A percentile compares a stretch with the other conserved stretches of the same genome.
phyloP scores from a whole-genome alignment of 129 eudicot genomes.

The Pittosporum tobira region DNA sequence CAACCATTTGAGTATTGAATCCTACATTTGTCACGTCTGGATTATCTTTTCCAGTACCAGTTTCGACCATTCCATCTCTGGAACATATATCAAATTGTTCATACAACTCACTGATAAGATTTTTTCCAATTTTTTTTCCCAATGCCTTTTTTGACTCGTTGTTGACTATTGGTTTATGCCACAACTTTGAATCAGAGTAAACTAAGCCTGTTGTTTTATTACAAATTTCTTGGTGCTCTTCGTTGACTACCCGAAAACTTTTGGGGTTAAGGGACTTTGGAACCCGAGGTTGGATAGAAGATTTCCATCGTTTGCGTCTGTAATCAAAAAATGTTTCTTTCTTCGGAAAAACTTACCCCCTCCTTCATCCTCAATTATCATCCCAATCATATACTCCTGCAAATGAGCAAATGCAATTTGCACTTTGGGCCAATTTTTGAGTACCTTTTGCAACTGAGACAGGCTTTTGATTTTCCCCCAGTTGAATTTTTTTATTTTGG shows the following conservation, averaged over 20 bases:
- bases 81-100: slow-evolving; percentile 24
- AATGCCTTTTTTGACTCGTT: slow-evolving; percentile 14
- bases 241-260: slow-evolving; percentile 9
- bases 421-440: slow-evolving; percentile 49
- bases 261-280: slow-evolving; percentile 12
- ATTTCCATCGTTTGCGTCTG: slow-evolving; percentile 19
- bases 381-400: slow-evolving; percentile 69
- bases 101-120: slow-evolving; percentile 30
- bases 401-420: slow-evolving; percentile 22
- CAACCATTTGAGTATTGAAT: slow-evolving; percentile 83
- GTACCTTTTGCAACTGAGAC: slow-evolving; percentile 59
- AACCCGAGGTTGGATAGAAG: slow-evolving; percentile 23
- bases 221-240: slow-evolving; percentile 9
- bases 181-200: slow-evolving; percentile 44
- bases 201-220: no score
- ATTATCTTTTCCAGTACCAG: slow-evolving; percentile 14
- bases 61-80: slow-evolving; percentile 15
- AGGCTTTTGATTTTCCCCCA: slow-evolving; percentile 39
- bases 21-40: slow-evolving; percentile 31
- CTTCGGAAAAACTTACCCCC: slow-evolving; percentile 66
- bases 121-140: slow-evolving; percentile 17
- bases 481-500: slow-evolving; percentile 22
- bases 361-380: slow-evolving; percentile 79
- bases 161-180: slow-evolving; percentile 18
- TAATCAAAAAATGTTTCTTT: slow-evolving; percentile 49